Evolutionary conservation across 2,329 filamentous ascomycete species (phyloP).

Genomic region (Setomelanomma holmii): DNA sequence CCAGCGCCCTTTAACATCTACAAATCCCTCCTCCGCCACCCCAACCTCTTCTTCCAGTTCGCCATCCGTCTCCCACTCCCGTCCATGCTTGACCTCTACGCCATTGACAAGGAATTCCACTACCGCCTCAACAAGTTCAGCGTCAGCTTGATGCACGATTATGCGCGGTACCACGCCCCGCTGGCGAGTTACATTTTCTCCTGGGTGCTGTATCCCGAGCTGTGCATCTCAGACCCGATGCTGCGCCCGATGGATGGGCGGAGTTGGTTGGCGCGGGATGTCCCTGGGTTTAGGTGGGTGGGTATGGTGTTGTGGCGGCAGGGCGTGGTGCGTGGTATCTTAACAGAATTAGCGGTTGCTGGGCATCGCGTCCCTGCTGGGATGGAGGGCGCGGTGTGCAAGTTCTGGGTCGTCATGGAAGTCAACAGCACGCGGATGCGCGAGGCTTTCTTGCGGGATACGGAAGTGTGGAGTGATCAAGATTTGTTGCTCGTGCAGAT

Average conservation of each 20-base stretch:
- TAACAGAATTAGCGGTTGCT: constrained; percentile 67
- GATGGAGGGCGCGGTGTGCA: constrained; percentile 60
- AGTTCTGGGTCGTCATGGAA: constrained; percentile 78
- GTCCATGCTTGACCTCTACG: constrained; percentile 40
- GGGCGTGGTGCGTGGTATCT: constrained; percentile 60
- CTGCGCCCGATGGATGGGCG: constrained; percentile 53
- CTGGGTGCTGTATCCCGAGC: constrained; percentile 64
- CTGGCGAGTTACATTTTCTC: constrained; percentile 65
- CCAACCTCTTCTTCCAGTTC: constrained; percentile 47
- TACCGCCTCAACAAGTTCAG: constrained; percentile 58
- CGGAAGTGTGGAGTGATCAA: constrained; percentile 61
- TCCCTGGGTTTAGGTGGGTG: constrained; percentile 72
- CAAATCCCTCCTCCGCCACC: constrained; percentile 43
- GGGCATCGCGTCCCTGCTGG: constrained; percentile 57
- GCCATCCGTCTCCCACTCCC: constrained; percentile 31
- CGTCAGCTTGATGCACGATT: constrained; percentile 62
- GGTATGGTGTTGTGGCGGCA: constrained; percentile 63
- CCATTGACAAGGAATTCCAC: constrained; percentile 51
- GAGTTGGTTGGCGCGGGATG: constrained; percentile 42
- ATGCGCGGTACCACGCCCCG: constrained; percentile 62
- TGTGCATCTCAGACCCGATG: constrained; percentile 68
- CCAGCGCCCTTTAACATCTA: constrained; percentile 40
- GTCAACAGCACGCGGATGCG: constrained; percentile 65
- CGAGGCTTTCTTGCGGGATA: constrained; percentile 61
- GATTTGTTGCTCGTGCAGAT: constrained; percentile 69